Evolutionary conservation across 345 rosid genomes (phyloP).

Genomic region (Theobroma cacao): DNA sequence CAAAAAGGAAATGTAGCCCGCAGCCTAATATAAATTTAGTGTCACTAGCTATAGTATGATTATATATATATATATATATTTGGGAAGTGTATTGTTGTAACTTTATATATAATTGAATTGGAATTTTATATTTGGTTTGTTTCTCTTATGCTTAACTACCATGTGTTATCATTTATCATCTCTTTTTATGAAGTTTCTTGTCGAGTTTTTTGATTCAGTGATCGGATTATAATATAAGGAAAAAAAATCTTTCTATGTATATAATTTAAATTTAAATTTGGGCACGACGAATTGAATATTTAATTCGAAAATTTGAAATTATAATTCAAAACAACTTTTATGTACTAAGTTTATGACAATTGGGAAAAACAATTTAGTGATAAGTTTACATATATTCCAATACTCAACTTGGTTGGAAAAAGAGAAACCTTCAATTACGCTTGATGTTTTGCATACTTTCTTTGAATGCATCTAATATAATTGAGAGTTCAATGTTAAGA

Average conservation of each 20-base stretch:
- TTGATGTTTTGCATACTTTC: too few species aligned
- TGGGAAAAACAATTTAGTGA: too few species aligned
- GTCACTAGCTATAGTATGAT: neutral
- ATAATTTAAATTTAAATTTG: too few species aligned
- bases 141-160: neutral
- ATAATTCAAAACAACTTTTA: too few species aligned
- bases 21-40: slow-evolving; percentile 20
- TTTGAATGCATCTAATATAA: too few species aligned
- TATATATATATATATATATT: neutral
- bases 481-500: neutral
- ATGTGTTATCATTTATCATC: neutral
- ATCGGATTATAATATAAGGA: too few species aligned
- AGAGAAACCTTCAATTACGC: too few species aligned
- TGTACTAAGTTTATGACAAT: too few species aligned
- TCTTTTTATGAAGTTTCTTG: neutral
- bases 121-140: neutral
- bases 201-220: too few species aligned
- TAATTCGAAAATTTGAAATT: too few species aligned
- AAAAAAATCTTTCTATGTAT: too few species aligned
- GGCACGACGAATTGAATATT: too few species aligned
- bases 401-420: neutral
- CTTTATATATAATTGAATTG: neutral
- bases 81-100: neutral
- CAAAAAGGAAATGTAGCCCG: slow-evolving; percentile 48
- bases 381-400: neutral